Evolutionary conservation across 306 rosid species (phyloP), one percentile per base, ranked within the genome.

Genomic region (Vigna radiata): DNA sequence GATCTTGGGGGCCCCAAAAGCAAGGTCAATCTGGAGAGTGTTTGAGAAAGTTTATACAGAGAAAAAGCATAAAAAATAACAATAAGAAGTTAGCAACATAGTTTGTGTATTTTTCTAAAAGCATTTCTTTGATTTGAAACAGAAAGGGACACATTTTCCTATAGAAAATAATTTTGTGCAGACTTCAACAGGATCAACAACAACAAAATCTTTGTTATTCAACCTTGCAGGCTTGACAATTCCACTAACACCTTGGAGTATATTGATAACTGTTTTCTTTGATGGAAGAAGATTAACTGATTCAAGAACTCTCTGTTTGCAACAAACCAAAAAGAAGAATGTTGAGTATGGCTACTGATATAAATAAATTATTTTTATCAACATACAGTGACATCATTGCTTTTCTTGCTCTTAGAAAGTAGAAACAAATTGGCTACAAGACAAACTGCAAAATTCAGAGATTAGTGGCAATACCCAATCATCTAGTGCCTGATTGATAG

Each of bases 1-100:
- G 91, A 75, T 78, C 87, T 80, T 2, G 89, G 91, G 62, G 91
- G 91, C 47, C 91, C 91, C 77, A 88, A 71, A 61, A 88, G 91
- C 65, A 88, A 71, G 25, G 91, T 78, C 81, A 85, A 77, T 80
- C 91, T 87, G 23, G 18, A 76, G 3, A 69, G 43, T 67, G 75
- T 76, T 54, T 61, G 21, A 55, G 29, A 68, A 67, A 60, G 50
- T 72, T 25, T 11, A 41, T 2, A n/a, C 4, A 56, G 2, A 49
- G 54, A 5, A 4, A 14, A 31, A 12, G 64, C 15, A 60, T 39
- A 27, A 46, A 15, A 29, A 23, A 61, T 21, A 2, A 29, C 6
- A 48, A 55, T 65, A 7, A 14, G 31, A 23, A 31, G 66, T 59
- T 41, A 76, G 41, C 69, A 76, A 27, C 33, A 36, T 6, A n/a